Conservation (phyloP, 2,329 filamentous ascomycete genomes). For the Ceratocystis harringtonii region DNA sequence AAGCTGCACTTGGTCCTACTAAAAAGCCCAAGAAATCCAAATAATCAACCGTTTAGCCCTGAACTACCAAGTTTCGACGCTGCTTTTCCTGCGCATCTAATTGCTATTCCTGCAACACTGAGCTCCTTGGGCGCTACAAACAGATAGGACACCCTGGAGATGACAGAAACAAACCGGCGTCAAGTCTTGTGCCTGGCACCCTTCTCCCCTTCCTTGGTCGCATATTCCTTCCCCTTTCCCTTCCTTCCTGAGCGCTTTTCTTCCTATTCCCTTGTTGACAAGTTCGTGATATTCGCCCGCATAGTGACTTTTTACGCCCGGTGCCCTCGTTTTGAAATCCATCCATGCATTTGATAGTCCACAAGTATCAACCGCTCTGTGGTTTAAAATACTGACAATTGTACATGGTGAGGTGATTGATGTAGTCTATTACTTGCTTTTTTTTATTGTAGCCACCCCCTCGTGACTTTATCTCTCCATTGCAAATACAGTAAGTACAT, state of each 20-base stretch:
- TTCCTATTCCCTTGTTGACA: not conserved
- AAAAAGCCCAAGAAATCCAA: constrained; percentile 30
- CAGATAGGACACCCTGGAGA: not conserved
- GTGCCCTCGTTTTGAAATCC: not conserved
- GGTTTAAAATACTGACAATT: not conserved
- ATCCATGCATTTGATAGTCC: not conserved
- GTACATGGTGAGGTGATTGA: not conserved
- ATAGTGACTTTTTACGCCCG: not conserved
- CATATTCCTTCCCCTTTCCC: not conserved
- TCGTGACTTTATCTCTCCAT: not conserved
- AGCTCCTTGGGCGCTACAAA: not conserved
- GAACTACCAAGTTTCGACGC: not conserved
- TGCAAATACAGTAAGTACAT: constrained; percentile 22
- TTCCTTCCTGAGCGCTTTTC: not conserved
- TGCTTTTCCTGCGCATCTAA: not conserved
- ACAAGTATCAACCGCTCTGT: not conserved
- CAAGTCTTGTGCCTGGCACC: not conserved
- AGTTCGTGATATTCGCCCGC: not conserved
- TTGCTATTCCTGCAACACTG: not conserved
- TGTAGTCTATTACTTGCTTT: not conserved
- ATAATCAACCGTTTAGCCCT: not conserved
- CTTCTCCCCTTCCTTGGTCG: not conserved
- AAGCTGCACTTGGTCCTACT: constrained; percentile 36
- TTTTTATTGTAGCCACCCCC: not conserved
- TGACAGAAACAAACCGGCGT: not conserved